These are phyloP conservation scores for Mycena rosella DNA, from an alignment of 768 basidiomycete species.

Conservation along the genomic window DNA sequence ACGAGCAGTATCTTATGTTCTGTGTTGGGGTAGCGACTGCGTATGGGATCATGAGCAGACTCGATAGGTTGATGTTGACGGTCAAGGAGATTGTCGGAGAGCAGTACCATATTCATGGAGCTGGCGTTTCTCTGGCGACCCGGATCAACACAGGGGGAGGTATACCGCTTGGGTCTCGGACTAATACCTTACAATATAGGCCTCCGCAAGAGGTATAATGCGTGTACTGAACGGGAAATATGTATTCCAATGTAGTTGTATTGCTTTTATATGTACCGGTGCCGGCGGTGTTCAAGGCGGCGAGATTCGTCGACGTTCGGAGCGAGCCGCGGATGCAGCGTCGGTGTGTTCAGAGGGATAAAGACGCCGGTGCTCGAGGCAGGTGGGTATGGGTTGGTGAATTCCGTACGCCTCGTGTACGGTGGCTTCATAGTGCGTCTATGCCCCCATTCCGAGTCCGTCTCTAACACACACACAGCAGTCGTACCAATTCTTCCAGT, in stretches of 20 bases:
- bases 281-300: slow-evolving; percentile 31
- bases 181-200: slow-evolving; percentile 35
- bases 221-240: background rate
- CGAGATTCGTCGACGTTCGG: slow-evolving; percentile 34
- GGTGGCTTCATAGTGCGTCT: slow-evolving; percentile 63
- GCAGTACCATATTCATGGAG: slow-evolving; percentile 85
- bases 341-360: slow-evolving; percentile 25
- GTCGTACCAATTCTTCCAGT: slow-evolving; percentile 77
- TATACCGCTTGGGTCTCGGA: slow-evolving; percentile 48
- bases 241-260: background rate
- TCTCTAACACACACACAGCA: slow-evolving; percentile 40
- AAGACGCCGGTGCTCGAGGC: slow-evolving; percentile 32
- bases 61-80: slow-evolving; percentile 85
- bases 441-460: background rate
- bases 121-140: slow-evolving; percentile 53
- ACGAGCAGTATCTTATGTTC: slow-evolving; percentile 85
- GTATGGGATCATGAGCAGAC: slow-evolving; percentile 74
- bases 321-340: slow-evolving; percentile 31
- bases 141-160: slow-evolving; percentile 35
- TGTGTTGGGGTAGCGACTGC: slow-evolving; percentile 81
- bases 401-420: slow-evolving; percentile 73
- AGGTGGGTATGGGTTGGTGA: slow-evolving; percentile 28
- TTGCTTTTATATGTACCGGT: too few relatives aligned
- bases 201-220: slow-evolving; percentile 30
- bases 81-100: slow-evolving; percentile 90